Base-by-base conservation (phyloP, 495 filamentous ascomycete genomes). In the Penicillium parvum region DNA sequence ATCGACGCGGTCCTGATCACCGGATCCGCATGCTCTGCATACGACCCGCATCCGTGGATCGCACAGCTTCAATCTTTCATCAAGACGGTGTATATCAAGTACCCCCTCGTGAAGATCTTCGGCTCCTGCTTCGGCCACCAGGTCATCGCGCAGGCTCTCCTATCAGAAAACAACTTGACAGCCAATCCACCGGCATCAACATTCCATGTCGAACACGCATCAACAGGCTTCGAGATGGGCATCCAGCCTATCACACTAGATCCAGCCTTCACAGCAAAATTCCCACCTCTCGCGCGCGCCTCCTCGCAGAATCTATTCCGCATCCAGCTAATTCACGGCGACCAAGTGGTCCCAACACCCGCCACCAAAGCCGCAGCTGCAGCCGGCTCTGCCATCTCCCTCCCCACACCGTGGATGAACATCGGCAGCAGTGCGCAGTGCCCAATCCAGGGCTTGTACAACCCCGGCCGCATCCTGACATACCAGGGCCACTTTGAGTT, bases 91-190 rank as follows among this genome's bases (percentile, higher is more conserved):
- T 66, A 70, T 49, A 27, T 8, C 0, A 27, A 62, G 0, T 71
- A 63, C 40, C 72, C 73, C 0, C 38, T 60, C 7, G 60, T 79
- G 9, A 68, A 64, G 46, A 55, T 73, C 6, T 73, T 74, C 43
- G 70, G 72, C 9, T 68, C 69, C 14, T 75, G 70, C 48, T 75
- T 75, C 49, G 72, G 72, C 1, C 72, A 75, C 42, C 70, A 75
- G 43, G 42, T 73, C 18, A 56, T 75, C 40, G 71, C 66, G 4
- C 64, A 68, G 35, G 68, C 65, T 3, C 38, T 64, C 1, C 62
- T 75, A 5, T 55, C 53, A 30, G 11, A 19, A 30, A n/a, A n/a
- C 5, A 33, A 2, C 25, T 9, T 20, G 19, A 25, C 45, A 7
- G 9, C 16, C 2, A 15, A 25, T 17, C 27, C 19, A 19, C 44